phyloP scores from a whole-genome alignment of 306 rosid species.

The Crotalaria pallida region DNA sequence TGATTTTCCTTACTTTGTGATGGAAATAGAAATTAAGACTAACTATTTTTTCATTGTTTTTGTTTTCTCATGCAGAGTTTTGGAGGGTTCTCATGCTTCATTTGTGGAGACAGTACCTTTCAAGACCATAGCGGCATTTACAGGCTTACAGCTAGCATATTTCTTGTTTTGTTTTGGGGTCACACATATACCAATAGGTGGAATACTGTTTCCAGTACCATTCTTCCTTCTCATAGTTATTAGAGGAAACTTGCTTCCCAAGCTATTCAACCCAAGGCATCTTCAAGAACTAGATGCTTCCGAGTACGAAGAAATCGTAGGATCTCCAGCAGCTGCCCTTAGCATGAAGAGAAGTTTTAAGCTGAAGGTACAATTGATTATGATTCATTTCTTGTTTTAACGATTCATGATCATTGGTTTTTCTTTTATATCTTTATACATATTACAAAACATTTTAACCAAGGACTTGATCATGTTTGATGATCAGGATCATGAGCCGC shows the following conservation, averaged over 20 bases:
- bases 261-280: conserved; percentile 41
- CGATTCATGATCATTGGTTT: background rate
- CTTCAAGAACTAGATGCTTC: conserved; percentile 86
- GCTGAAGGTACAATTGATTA: conserved; percentile 15
- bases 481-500: conserved; percentile 49
- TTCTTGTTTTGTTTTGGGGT: conserved; percentile 63
- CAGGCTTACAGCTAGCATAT: conserved; percentile 60
- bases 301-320: conserved; percentile 76
- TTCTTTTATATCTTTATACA: background rate
- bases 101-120: conserved; percentile 82
- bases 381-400: background rate
- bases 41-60: background rate
- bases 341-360: background rate
- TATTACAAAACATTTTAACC: background rate
- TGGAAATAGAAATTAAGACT: background rate
- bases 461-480: conserved; percentile 1
- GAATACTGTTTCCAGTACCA: conserved; percentile 82
- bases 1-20: background rate
- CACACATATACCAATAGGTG: conserved; percentile 87
- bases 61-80: conserved; percentile 45
- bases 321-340: conserved; percentile 29
- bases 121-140: conserved; percentile 69
- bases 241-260: conserved; percentile 77
- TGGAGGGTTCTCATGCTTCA: conserved; percentile 78
- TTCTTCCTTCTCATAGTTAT: conserved; percentile 76